These are phyloP conservation scores for Psidium friedrichsthalianum DNA, from an alignment of 345 rosid species.

Conservation along the genomic window DNA sequence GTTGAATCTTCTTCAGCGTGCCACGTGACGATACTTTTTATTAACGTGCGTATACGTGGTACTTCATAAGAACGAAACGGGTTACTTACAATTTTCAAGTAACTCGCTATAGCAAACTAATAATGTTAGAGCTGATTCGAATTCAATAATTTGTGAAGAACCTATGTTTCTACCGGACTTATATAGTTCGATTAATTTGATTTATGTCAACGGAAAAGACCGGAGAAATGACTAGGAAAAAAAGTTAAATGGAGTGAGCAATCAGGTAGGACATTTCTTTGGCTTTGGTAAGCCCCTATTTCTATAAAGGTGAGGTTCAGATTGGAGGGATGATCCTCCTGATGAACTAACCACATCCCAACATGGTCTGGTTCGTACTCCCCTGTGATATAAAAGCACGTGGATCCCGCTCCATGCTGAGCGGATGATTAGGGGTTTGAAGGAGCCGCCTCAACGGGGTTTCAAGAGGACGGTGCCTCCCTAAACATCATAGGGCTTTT, in stretches of 20 bases:
- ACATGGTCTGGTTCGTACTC: background rate
- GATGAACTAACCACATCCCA: background rate
- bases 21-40: no score
- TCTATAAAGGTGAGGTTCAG: background rate
- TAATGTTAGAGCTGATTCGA: fast-evolving
- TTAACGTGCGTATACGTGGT: no score
- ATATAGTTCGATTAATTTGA: background rate
- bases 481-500: no score
- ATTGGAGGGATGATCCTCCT: background rate
- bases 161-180: background rate
- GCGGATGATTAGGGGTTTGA: no score
- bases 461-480: no score
- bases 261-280: fast-evolving
- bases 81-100: background rate
- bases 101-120: background rate
- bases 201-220: no score
- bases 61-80: background rate
- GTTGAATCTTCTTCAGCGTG: background rate
- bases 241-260: background rate
- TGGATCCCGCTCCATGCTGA: no score
- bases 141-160: no score
- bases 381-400: no score
- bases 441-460: no score
- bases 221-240: no score
- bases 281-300: background rate